These are phyloP conservation scores for Linum usitatissimum DNA, from an alignment of 345 rosid species.

Conservation along the genomic window DNA sequence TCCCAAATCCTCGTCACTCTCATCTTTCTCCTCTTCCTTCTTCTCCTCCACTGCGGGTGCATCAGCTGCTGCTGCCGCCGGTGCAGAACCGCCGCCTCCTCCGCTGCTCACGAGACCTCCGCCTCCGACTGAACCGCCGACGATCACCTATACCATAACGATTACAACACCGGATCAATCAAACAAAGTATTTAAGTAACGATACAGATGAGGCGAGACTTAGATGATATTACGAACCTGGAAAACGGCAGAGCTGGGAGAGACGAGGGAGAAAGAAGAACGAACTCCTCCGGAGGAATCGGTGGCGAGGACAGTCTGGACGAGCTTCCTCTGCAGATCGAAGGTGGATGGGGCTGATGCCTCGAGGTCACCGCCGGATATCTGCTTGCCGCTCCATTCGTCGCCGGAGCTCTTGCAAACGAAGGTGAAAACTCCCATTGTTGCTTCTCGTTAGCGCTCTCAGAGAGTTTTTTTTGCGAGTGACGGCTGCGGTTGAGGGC, in stretches of 20 bases:
- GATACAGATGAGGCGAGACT: not conserved
- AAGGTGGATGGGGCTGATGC: constrained; percentile 49
- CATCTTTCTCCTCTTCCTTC: constrained; percentile 56
- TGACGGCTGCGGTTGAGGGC: too few relatives aligned
- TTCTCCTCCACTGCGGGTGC: constrained; percentile 42
- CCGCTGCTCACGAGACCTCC: constrained; percentile 44
- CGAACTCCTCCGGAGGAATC: constrained; percentile 71
- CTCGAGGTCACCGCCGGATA: constrained; percentile 72
- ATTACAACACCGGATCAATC: not conserved
- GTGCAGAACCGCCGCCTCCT: constrained; percentile 29
- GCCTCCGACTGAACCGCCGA: constrained; percentile 32
- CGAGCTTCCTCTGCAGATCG: constrained; percentile 72
- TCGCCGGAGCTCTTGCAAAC: constrained; percentile 52
- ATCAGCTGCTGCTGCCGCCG: constrained; percentile 30
- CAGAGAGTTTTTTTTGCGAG: too few relatives aligned
- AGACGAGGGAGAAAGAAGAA: constrained; percentile 62
- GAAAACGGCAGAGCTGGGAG: constrained; percentile 67
- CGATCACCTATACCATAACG: constrained; percentile 28
- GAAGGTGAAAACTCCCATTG: constrained; percentile 67
- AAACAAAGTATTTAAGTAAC: not conserved
- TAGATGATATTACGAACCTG: constrained; percentile 33
- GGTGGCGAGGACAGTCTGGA: constrained; percentile 42
- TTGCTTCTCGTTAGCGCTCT: not conserved
- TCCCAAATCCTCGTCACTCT: constrained; percentile 60
- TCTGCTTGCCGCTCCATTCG: constrained; percentile 64